Conservation (phyloP, 305 asterid genomes). For the Fraxinus angustifolia region DNA sequence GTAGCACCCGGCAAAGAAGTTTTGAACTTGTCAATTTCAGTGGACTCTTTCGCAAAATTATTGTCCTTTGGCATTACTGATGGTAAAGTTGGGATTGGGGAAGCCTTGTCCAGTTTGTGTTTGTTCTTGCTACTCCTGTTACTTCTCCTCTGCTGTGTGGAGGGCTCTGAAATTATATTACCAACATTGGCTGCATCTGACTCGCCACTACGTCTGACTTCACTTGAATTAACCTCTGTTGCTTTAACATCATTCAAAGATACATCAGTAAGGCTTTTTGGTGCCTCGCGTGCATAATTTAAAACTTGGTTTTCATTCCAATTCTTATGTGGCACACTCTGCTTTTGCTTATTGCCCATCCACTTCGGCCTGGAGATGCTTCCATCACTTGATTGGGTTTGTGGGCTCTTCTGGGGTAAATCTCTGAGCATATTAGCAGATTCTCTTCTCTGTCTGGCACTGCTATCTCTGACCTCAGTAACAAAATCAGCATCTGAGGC, state of each 20-base stretch:
- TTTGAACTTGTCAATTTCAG: conserved; percentile 38
- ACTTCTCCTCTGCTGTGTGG: conserved; percentile 52
- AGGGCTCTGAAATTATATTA: conserved; percentile 35
- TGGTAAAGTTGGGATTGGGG: conserved; percentile 31
- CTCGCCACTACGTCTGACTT: conserved; percentile 31
- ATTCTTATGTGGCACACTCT: conserved; percentile 39
- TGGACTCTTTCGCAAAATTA: conserved; percentile 30
- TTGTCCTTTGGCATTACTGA: conserved; percentile 27
- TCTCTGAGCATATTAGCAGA: conserved; percentile 29
- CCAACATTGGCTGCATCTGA: conserved; percentile 35
- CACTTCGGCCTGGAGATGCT: conserved; percentile 44
- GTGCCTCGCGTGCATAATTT: conserved; percentile 30
- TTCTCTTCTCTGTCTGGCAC: conserved; percentile 32
- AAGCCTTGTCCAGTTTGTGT: conserved; percentile 50
- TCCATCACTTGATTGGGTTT: conserved; percentile 40
- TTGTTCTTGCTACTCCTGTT: conserved; percentile 51
- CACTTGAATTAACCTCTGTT: conserved; percentile 33
- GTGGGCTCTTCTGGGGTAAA: conserved; percentile 29
- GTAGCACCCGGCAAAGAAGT: conserved; percentile 37
- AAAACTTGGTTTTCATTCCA: conserved; percentile 36
- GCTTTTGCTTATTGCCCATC: conserved; percentile 57
- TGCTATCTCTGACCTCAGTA: conserved; percentile 26
- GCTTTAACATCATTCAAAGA: conserved; percentile 30
- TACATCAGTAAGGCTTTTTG: conserved; percentile 28
- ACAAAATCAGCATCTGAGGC: conserved; percentile 28